Base-by-base conservation (phyloP, 805 yeast genomes). In the Saccharomycopsis malanga region DNA sequence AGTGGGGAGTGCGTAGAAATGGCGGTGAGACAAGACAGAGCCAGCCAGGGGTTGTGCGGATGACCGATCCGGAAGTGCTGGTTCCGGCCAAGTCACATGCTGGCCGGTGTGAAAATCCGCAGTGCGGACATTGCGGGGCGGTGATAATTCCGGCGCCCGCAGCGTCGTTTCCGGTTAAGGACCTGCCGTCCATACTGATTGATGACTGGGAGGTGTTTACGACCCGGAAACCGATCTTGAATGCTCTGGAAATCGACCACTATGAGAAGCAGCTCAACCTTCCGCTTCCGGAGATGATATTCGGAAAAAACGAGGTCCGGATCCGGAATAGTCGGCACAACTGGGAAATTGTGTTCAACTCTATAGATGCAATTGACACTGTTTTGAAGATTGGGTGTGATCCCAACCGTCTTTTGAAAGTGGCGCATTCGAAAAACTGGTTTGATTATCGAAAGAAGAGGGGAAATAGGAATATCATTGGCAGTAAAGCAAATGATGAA, bases 261-360 rank as follows among this genome's bases (percentile, higher is more conserved):
- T 73, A 82, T 58, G 84, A 79, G 51, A 75, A 74, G 3, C 60
- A 79, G 44, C 72, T 83, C 45, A 79, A 79, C 14, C 77, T 91
- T 52, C 95, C 98, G 0, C 65, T 91, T 37, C 99, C 99, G 0
- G 99, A 93, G 62, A 93, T 93, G 98, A 88, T 93, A 4, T 93
- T 93, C 66, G 98, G 98, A 7, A 78, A 85, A 55, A 89, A 85
- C 59, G 64, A 65, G 48, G 78, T 88, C 9, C 73, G 70, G 42
- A 60, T 88, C 9, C 68, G 65, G 43, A 72, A 75, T 50, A 53
- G 56, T 3, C 46, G 53, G 9, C 57, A 68, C 41, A 65, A 64
- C 30, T 76, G 75, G 68, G 52, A 61, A 32, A 70, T 91, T 12
- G 71, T 69, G 37, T 88, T 89, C 64, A 81, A 84, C 59, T 81